Evolutionary conservation across 2,329 filamentous ascomycete species (phyloP), one percentile per base, ranked within the genome.

Genomic region (Aspergillus udagawae): DNA sequence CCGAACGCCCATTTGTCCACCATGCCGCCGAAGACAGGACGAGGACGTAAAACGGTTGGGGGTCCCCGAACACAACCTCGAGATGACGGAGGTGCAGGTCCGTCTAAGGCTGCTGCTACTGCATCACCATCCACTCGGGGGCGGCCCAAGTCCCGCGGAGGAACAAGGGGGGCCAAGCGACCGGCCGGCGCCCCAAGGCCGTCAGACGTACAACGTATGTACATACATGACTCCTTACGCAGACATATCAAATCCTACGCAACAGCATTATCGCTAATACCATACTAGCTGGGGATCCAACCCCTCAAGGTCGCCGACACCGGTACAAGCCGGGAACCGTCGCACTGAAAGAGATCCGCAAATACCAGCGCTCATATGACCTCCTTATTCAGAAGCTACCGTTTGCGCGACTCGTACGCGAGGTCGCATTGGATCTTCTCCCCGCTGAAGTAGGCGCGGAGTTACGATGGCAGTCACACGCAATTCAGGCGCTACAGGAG

Each of bases 401-500:
- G 32, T 79, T 79, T 60, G 75, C 75, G 10, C 75, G 75, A 45
- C 72, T 80, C 12, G 78, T 80, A 67, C 79, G 80, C 59, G 80
- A 83, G 70, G 78, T 82, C 51, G 79, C 79, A 3, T 71, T 90
- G 29, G 74, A 76, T 28, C 77, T 82, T 1, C 80, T 88, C 59
- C 85, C 86, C 20, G 83, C 85, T 4, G 74, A 76, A 38, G 73
- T 73, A 1, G 85, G 84, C 58, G 80, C 86, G 56, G 88, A 90
- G 60, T 86, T 97, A 74, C 86, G 93, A 65, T 99, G 94, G 92
- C 94, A 97, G 79, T 95, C 90, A 54, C 93, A 96, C 68, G 93
- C 94, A 52, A 94, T 97, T 68, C 86, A 90, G 70, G 93, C 93
- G 12, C 82, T 97, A 2, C 93, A 97, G 77, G 93, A 97, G 80